Conservation (phyloP, 768 basidiomycete genomes). For the Tylopilus sp. region DNA sequence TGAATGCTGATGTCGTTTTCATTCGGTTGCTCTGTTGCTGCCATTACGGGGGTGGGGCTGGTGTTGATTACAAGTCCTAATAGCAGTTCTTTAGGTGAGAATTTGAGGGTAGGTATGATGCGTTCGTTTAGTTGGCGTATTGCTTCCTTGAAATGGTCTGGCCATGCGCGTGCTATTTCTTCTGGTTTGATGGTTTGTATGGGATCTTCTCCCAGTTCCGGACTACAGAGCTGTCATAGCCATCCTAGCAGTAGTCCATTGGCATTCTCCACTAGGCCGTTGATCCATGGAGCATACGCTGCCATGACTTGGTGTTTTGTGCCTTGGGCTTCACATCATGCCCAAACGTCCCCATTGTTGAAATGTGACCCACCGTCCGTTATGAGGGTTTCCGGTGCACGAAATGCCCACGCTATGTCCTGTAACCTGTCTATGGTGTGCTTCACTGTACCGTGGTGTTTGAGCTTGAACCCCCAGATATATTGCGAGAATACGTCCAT, state of each 20-base stretch:
- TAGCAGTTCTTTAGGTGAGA: background rate
- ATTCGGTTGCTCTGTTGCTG: background rate
- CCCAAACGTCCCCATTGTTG: conserved; percentile 31
- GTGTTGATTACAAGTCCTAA: background rate
- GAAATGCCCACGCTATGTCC: conserved; percentile 23
- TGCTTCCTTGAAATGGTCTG: background rate
- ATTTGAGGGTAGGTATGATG: background rate
- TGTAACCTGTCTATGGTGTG: conserved; percentile 20
- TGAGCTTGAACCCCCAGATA: conserved; percentile 31
- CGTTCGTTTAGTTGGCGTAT: too few species aligned
- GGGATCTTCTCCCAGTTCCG: conserved; percentile 28
- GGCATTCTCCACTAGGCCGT: conserved; percentile 34
- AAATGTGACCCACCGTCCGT: conserved; percentile 38
- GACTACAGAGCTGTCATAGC: conserved; percentile 32
- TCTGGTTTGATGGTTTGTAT: background rate
- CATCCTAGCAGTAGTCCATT: too few species aligned
- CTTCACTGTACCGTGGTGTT: conserved; percentile 26
- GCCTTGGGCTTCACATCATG: too few species aligned
- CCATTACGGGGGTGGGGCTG: background rate
- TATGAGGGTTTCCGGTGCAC: conserved; percentile 33
- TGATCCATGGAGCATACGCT: conserved; percentile 42
- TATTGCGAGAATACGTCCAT: conserved; percentile 27
- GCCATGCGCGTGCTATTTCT: background rate
- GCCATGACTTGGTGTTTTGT: too few species aligned
- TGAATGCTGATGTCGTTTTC: background rate